phyloP scores from a whole-genome alignment of 768 basidiomycete genomes.

The Lentinula raphanica region DNA sequence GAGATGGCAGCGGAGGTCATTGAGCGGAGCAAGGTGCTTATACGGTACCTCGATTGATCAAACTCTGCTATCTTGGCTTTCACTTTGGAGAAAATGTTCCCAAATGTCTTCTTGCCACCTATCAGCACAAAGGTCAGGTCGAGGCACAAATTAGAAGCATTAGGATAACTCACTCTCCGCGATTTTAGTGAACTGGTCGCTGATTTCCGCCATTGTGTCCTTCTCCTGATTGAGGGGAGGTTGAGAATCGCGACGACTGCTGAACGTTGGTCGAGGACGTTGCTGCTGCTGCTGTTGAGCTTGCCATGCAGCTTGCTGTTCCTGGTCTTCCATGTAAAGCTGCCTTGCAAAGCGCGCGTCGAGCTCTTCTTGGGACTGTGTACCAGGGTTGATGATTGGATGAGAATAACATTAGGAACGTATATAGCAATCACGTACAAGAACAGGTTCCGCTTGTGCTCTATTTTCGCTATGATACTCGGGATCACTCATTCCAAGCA shows the following conservation, averaged over 20 bases:
- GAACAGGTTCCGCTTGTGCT: slow-evolving; percentile 12
- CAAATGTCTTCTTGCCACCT: slow-evolving; percentile 80
- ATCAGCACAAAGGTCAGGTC: not conserved
- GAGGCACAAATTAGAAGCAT: not conserved
- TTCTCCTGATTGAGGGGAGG: slow-evolving; percentile 21
- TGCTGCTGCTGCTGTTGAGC: slow-evolving; percentile 19
- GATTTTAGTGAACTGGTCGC: slow-evolving; percentile 69
- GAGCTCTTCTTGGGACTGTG: slow-evolving; percentile 58
- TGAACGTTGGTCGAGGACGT: slow-evolving; percentile 9
- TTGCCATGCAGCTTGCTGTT: slow-evolving; percentile 33
- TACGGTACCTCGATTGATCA: slow-evolving; percentile 51
- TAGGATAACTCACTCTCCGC: slow-evolving; percentile 59
- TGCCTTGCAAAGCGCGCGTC: slow-evolving; percentile 78
- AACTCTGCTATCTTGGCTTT: slow-evolving; percentile 82
- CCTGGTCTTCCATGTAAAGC: slow-evolving; percentile 58
- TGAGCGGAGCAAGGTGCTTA: slow-evolving; percentile 5
- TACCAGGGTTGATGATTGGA: slow-evolving; percentile 1
- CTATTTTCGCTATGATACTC: slow-evolving; percentile 46
- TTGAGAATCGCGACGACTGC: slow-evolving; percentile 10
- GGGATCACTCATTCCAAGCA: slow-evolving; percentile 86
- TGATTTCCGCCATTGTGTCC: slow-evolving; percentile 62
- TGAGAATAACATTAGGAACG: not conserved
- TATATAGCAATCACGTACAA: slow-evolving; percentile 11
- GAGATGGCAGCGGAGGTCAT: not conserved
- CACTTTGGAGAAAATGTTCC: slow-evolving; percentile 65